A percentile compares a stretch with the other conserved stretches of the same genome.
phyloP scores from a whole-genome alignment of 2,329 filamentous ascomycete species.

The Grosmannia huntii region DNA sequence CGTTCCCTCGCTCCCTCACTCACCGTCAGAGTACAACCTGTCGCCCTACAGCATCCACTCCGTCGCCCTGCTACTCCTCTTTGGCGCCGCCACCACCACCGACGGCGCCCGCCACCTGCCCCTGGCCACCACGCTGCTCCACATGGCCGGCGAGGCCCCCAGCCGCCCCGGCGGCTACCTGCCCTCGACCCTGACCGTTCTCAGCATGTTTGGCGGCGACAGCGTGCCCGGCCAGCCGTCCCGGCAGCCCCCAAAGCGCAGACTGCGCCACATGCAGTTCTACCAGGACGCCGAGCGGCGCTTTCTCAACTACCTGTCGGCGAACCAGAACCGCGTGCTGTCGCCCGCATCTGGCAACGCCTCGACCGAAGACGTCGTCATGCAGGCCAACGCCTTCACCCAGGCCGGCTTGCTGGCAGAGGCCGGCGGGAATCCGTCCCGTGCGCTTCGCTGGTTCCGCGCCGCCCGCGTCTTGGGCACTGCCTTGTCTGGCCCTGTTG shows the following conservation, averaged over 20 bases:
- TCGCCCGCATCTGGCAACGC: neutral
- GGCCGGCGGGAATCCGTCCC: conserved; percentile 9
- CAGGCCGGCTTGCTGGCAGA: conserved; percentile 20
- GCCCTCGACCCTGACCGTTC: conserved; percentile 23
- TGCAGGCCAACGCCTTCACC: conserved; percentile 23
- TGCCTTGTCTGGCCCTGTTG: neutral
- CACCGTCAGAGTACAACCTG: conserved; percentile 15
- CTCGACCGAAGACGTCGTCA: neutral
- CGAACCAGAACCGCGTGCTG: neutral
- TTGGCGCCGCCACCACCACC: neutral
- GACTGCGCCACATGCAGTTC: conserved; percentile 8
- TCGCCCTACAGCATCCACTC: conserved; percentile 21
- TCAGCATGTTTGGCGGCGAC: conserved; percentile 11
- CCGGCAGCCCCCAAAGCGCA: neutral
- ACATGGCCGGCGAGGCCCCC: conserved; percentile 13
- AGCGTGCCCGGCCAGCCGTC: conserved; percentile 1
- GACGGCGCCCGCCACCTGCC: neutral
- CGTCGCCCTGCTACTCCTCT: conserved; percentile 16
- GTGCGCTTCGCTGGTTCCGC: conserved; percentile 18
- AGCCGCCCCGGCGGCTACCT: conserved; percentile 15
- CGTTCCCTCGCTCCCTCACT: too few species aligned
- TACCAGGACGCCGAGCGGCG: conserved; percentile 13
- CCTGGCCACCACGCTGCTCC: conserved; percentile 22
- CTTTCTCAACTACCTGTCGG: conserved; percentile 14
- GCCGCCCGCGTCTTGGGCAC: conserved; percentile 4